These are phyloP conservation scores for Linanthus parryae DNA, from an alignment of 148 eudicot species.

Conservation along the genomic window DNA sequence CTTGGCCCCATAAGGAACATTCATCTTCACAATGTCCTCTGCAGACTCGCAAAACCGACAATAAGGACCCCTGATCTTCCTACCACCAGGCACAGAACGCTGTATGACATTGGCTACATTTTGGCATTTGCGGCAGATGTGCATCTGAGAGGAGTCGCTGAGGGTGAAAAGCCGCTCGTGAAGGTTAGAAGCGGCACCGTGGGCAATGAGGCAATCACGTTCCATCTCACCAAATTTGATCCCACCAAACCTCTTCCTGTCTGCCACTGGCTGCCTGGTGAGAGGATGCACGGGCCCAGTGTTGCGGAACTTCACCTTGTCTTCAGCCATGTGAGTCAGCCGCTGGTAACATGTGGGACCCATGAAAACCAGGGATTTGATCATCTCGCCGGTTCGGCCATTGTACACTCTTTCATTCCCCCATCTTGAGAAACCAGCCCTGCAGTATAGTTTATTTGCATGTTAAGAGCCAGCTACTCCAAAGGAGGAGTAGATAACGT, in stretches of 20 bases:
- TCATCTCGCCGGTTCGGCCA: constrained; percentile 81
- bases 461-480: no score
- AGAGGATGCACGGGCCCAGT: constrained; percentile 95
- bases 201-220: constrained; percentile 90
- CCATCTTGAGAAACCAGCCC: constrained; percentile 93
- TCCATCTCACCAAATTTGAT: constrained; percentile 97
- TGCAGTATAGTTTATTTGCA: no score
- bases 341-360: constrained; percentile 92
- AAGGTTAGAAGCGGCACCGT: constrained; percentile 85
- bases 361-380: constrained; percentile 68
- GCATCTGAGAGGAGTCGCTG: constrained; percentile 87
- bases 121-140: constrained; percentile 62
- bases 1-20: constrained; percentile 92
- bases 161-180: constrained; percentile 96
- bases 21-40: constrained; percentile 66
- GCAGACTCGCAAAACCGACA: constrained; percentile 74
- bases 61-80: constrained; percentile 76
- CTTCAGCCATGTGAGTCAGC: constrained; percentile 86
- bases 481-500: no score
- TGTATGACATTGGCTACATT: constrained; percentile 69
- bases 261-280: constrained; percentile 92
- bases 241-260: constrained; percentile 93
- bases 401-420: constrained; percentile 81
- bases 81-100: constrained; percentile 56
- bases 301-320: constrained; percentile 93